A percentile compares a stretch with the other conserved stretches of the same genome.
Evolutionary conservation across 1,139 yeast species (phyloP).

Genomic region (Oligophagozyma castellii): DNA sequence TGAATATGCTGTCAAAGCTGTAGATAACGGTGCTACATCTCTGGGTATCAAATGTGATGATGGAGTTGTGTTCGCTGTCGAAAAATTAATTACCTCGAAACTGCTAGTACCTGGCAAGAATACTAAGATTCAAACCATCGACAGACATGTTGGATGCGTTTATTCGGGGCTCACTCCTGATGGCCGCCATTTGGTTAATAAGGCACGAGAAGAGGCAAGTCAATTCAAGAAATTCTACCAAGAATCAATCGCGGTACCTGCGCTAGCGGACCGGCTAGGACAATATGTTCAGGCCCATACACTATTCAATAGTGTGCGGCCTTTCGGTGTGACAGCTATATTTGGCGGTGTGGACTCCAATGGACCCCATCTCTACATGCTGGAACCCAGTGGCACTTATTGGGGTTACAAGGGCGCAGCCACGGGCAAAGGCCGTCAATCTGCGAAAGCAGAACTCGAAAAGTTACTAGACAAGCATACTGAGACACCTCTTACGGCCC

Average conservation of each 20-base stretch:
- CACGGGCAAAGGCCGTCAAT: constrained; percentile 94
- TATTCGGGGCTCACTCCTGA: constrained; percentile 94
- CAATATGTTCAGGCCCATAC: constrained; percentile 93
- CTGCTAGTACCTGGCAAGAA: constrained; percentile 81
- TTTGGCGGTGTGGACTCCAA: constrained; percentile 85
- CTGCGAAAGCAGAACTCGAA: constrained; percentile 91
- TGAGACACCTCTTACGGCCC: constrained; percentile 44
- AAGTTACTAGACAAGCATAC: constrained; percentile 35
- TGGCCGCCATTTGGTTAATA: constrained; percentile 82
- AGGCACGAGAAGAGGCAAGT: constrained; percentile 87
- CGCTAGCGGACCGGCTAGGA: constrained; percentile 78
- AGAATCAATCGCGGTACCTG: constrained; percentile 64
- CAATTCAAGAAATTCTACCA: constrained; percentile 69
- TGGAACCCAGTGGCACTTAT: constrained; percentile 92
- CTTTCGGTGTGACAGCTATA: constrained; percentile 86
- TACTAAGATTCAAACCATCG: constrained; percentile 82
- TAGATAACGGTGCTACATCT: constrained; percentile 92
- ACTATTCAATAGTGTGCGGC: constrained; percentile 91
- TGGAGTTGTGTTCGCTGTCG: constrained; percentile 94
- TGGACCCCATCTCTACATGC: constrained; percentile 88
- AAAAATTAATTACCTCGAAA: constrained; percentile 77
- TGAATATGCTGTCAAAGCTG: constrained; percentile 95
- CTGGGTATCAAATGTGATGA: constrained; percentile 86
- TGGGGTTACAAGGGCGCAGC: constrained; percentile 99
- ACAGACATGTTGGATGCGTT: constrained; percentile 85